Percentiles rank a stretch among this genome's conserved stretches.
phyloP scores from a whole-genome alignment of 768 basidiomycete genomes.

The Collybia nuda region DNA sequence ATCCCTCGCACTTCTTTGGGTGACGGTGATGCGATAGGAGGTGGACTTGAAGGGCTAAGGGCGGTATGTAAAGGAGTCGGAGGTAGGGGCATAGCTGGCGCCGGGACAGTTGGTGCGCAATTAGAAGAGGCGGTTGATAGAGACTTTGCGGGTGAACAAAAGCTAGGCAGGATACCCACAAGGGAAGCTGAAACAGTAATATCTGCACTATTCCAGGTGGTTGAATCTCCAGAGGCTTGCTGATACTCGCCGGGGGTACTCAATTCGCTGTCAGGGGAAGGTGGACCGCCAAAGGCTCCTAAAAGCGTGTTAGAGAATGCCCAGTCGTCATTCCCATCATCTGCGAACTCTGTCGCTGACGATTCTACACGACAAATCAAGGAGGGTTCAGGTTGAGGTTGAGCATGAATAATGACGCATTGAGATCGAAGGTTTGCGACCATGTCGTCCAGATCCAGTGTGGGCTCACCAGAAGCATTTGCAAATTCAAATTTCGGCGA shows the following conservation, averaged over 20 bases:
- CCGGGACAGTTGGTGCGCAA: not conserved
- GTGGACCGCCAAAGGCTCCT: slow-evolving; percentile 5
- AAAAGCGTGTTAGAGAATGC: slow-evolving; percentile 33
- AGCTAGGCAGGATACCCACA: not conserved
- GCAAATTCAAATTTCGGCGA: slow-evolving; percentile 30
- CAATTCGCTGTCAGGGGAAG: no score
- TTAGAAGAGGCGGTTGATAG: slow-evolving; percentile 2
- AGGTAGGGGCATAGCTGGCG: slow-evolving; percentile 12
- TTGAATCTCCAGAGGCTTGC: not conserved
- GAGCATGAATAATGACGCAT: slow-evolving; percentile 26
- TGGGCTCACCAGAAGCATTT: slow-evolving; percentile 18
- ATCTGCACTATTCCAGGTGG: slow-evolving; percentile 1
- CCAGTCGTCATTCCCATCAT: slow-evolving; percentile 31
- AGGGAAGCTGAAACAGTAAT: not conserved
- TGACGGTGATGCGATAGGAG: slow-evolving; percentile 13
- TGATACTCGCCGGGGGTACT: no score
- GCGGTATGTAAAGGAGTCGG: slow-evolving; percentile 20
- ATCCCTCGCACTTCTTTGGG: slow-evolving; percentile 29
- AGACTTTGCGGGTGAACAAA: not conserved
- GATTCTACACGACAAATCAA: slow-evolving; percentile 6
- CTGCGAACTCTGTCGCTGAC: slow-evolving; percentile 10
- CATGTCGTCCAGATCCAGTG: slow-evolving; percentile 42
- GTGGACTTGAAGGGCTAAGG: slow-evolving; percentile 8
- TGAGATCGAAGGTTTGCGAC: slow-evolving; percentile 40
- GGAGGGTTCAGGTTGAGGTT: slow-evolving; percentile 3